Evolutionary conservation across 2,329 filamentous ascomycete genomes (phyloP).

Genomic region (Lasiodiplodia sp.): DNA sequence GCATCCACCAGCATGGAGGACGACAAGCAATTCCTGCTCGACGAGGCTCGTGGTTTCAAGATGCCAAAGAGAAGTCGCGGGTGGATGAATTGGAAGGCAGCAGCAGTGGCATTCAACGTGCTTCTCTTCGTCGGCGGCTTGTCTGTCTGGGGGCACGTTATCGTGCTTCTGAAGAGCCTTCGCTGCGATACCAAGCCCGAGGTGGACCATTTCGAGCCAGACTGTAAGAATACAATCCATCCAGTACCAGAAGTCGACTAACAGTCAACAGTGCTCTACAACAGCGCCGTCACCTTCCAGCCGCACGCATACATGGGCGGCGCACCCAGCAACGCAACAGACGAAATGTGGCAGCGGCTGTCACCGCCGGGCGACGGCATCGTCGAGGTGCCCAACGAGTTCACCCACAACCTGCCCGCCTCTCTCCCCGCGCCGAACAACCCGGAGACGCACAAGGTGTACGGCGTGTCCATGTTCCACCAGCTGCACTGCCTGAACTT

Average conservation of each 20-base stretch:
- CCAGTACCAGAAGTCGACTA: background rate
- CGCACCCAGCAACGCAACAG: background rate
- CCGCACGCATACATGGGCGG: conserved; percentile 10
- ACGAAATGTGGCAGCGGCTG: conserved; percentile 11
- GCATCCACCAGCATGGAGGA: conserved; percentile 4
- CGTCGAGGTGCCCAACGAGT: background rate
- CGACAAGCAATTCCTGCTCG: conserved; percentile 13
- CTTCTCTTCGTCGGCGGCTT: conserved; percentile 4
- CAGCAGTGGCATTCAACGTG: background rate
- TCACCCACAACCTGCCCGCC: conserved; percentile 4
- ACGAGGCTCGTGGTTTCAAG: background rate
- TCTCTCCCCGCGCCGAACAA: conserved; percentile 2
- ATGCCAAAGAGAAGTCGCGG: background rate
- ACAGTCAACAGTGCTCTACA: conserved; percentile 1
- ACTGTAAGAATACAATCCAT: background rate
- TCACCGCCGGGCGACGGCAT: conserved; percentile 21
- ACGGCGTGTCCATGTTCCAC: conserved; percentile 36
- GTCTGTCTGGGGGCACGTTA: conserved; percentile 6
- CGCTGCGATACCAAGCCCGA: background rate
- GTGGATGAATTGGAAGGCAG: background rate
- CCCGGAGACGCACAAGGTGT: conserved; percentile 1
- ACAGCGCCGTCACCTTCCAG: conserved; percentile 4
- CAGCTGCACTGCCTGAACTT: conserved; percentile 46
- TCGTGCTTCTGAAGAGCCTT: conserved; percentile 3
- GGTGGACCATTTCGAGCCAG: conserved; percentile 6